Conservation (phyloP, 352 stramenopile genomes). For the Globisporangium uncinulatum region DNA sequence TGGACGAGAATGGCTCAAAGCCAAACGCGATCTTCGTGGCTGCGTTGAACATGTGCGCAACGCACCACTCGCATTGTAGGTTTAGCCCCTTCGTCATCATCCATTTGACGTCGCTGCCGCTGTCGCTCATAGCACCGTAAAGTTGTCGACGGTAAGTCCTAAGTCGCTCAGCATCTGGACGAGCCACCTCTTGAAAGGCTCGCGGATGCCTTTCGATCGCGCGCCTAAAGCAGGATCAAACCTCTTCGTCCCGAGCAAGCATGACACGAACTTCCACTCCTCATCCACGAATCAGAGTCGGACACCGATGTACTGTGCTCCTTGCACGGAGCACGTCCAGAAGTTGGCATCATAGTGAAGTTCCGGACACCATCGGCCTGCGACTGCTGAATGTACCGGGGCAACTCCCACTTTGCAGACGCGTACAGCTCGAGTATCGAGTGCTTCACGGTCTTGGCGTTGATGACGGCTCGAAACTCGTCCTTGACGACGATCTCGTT, state of each 20-base stretch:
- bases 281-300: conserved; percentile 9
- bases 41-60: conserved; percentile 8
- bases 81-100: conserved; percentile 7
- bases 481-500: conserved; percentile 2
- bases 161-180: conserved; percentile 11
- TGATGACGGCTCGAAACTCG: background rate
- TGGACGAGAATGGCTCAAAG: too few relatives aligned
- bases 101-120: conserved; percentile 11
- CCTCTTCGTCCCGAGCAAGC: conserved; percentile 5
- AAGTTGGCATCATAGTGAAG: conserved; percentile 6
- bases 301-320: conserved; percentile 6
- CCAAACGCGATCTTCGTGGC: conserved; percentile 2
- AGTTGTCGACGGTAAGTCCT: background rate
- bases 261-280: conserved; percentile 5
- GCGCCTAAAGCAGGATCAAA: conserved; percentile 9
- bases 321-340: conserved; percentile 7
- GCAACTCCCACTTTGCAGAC: too few relatives aligned
- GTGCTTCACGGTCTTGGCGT: background rate
- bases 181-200: conserved; percentile 9
- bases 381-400: too few relatives aligned
- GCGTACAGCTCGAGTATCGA: background rate
- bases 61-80: conserved; percentile 12
- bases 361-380: too few relatives aligned
- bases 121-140: conserved; percentile 10
- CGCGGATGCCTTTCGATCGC: conserved; percentile 3